Evolutionary conservation across 23 red algal genomes (phyloP).

Genomic region (Chondrus crispus): DNA sequence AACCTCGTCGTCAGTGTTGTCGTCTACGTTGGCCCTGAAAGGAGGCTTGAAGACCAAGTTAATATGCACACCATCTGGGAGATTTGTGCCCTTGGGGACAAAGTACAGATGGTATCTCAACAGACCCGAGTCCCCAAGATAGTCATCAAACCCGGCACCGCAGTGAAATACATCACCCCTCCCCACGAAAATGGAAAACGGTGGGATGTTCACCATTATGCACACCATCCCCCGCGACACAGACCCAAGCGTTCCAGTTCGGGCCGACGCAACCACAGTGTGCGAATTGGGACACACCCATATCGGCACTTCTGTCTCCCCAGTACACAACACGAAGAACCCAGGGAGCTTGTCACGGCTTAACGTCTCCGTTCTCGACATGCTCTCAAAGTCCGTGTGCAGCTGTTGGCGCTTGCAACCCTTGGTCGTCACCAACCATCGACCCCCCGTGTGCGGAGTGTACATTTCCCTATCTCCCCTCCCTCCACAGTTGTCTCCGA

Average conservation of each 20-base stretch:
- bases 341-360: no score
- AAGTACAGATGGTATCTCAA: slow-evolving; percentile 29
- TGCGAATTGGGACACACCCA: no score
- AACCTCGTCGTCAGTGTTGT: no score
- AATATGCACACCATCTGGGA: slow-evolving; percentile 16
- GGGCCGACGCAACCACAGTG: no score
- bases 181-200: neutral
- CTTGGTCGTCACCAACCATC: neutral
- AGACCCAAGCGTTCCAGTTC: no score
- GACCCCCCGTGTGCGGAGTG: neutral
- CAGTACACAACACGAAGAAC: no score
- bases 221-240: no score
- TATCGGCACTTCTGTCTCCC: no score
- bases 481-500: neutral
- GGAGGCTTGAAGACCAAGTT: neutral
- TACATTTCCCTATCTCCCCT: neutral
- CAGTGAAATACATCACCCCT: neutral
- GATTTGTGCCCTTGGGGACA: neutral
- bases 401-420: neutral
- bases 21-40: neutral
- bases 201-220: neutral
- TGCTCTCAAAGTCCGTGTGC: neutral
- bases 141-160: neutral
- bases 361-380: no score
- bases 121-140: neutral